Evolutionary conservation across 257 asterid species (phyloP).

Genomic region (Fraxinus excelsior): DNA sequence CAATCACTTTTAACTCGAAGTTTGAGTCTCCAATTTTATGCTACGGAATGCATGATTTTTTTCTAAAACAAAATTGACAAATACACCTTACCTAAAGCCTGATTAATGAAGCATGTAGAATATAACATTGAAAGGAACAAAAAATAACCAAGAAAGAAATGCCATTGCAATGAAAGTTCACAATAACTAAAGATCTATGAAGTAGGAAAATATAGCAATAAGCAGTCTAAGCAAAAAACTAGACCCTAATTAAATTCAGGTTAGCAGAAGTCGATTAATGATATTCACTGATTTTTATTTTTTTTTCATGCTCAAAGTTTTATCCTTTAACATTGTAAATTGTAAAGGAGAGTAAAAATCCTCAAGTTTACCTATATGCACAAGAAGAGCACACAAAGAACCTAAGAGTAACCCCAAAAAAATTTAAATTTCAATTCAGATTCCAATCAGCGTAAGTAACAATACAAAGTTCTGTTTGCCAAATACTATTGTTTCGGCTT

Average conservation of each 20-base stretch:
- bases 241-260: background rate
- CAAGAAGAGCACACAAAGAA: background rate
- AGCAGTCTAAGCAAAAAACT: background rate
- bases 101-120: background rate
- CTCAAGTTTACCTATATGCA: too few species aligned
- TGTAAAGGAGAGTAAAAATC: background rate
- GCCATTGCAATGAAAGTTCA: background rate
- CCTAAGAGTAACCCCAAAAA: background rate
- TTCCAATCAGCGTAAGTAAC: too few species aligned
- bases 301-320: background rate
- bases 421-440: too few species aligned
- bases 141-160: background rate
- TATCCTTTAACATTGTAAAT: background rate
- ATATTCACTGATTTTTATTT: background rate
- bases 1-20: background rate
- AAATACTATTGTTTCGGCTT: too few species aligned
- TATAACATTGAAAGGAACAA: background rate
- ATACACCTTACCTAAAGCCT: background rate
- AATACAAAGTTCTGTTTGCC: too few species aligned
- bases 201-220: too few species aligned
- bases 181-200: background rate
- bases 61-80: background rate
- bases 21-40: background rate
- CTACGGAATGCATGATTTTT: background rate
- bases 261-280: background rate